Evolutionary conservation across 768 basidiomycete genomes (phyloP).

Genomic region (Rhizopogon roseolus): DNA sequence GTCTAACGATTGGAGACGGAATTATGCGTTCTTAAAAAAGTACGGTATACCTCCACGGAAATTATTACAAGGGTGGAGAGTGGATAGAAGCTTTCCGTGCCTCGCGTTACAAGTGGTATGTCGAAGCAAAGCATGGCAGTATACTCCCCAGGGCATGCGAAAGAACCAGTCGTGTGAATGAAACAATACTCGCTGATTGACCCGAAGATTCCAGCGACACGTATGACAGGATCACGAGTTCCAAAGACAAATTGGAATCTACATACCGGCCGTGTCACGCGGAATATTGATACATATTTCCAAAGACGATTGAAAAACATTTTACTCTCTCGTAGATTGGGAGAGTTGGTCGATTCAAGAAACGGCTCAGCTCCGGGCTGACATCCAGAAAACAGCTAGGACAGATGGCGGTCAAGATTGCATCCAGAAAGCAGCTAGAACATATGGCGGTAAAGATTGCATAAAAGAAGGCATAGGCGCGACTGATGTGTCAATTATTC

Average conservation of each 20-base stretch:
- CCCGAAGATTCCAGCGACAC: neutral
- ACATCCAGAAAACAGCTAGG: neutral
- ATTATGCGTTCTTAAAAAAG: neutral
- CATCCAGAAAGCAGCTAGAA: neutral
- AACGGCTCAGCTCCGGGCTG: neutral
- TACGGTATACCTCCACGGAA: neutral
- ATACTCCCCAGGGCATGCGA: neutral
- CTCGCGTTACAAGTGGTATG: neutral
- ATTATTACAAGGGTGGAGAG: neutral
- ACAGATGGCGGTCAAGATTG: neutral
- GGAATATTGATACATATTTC: constrained; percentile 2
- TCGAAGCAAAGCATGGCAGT: neutral
- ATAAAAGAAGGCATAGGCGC: constrained; percentile 1
- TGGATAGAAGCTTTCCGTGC: neutral
- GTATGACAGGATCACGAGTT: neutral
- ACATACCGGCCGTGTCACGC: constrained; percentile 2
- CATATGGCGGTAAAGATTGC: neutral
- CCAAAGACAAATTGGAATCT: neutral
- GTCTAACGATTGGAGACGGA: neutral
- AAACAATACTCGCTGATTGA: neutral
- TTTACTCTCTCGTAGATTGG: neutral
- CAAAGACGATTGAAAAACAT: neutral
- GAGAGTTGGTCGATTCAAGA: neutral
- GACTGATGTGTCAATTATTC: constrained; percentile 2
- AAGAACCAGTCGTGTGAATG: neutral